Evolutionary conservation across 108 stramenopile species (phyloP).

Genomic region (Nitzschia putrida): DNA sequence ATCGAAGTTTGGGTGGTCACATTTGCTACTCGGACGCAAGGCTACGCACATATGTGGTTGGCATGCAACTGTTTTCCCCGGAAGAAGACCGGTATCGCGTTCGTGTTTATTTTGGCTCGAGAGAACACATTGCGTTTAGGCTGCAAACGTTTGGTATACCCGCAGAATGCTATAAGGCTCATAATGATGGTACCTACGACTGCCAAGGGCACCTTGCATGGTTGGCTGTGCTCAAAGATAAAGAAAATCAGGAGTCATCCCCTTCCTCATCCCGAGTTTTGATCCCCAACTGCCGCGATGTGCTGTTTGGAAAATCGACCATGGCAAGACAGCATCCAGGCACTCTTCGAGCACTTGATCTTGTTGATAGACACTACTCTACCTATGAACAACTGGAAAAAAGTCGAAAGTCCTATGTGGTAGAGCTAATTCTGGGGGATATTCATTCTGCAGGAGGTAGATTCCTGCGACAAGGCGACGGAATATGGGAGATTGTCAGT

Average conservation of each 20-base stretch:
- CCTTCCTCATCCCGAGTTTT: neutral
- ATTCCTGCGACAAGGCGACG: constrained; percentile 3
- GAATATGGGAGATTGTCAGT: neutral
- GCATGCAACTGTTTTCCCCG: neutral
- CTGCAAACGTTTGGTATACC: constrained; percentile 34
- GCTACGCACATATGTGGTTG: neutral
- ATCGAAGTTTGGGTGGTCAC: neutral
- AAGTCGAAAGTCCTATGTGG: neutral
- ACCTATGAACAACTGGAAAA: neutral
- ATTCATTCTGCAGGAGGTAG: constrained; percentile 5
- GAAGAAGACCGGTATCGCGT: neutral
- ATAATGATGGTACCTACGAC: neutral
- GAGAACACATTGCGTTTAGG: constrained; percentile 10
- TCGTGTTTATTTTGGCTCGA: constrained; percentile 14
- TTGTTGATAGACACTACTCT: neutral
- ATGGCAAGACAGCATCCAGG: constrained; percentile 4
- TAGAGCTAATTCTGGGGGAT: neutral
- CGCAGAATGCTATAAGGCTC: neutral
- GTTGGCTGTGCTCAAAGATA: neutral
- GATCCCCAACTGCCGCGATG: constrained; percentile 1
- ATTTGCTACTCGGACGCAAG: neutral
- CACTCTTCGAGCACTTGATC: neutral
- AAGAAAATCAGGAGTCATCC: neutral
- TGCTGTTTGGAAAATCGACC: constrained; percentile 1
- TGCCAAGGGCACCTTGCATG: too few relatives aligned